These are phyloP conservation scores for Tuber indicum DNA, from an alignment of 495 filamentous ascomycete species.

Conservation along the genomic window DNA sequence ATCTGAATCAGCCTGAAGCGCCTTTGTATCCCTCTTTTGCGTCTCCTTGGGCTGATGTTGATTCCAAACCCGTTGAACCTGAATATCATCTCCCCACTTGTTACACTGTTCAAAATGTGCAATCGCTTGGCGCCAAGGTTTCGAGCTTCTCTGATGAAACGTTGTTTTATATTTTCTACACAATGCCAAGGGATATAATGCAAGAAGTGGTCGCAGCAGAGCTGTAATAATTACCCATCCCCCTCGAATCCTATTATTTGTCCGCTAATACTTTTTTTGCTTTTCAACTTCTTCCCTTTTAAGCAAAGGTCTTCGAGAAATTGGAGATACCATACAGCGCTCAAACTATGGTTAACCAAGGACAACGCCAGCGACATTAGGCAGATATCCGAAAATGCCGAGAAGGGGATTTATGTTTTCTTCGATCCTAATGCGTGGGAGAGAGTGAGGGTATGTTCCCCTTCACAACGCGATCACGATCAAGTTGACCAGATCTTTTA, in stretches of 20 bases:
- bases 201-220: constrained; percentile 66
- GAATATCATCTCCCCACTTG: constrained; percentile 64
- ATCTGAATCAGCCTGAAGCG: constrained; percentile 59
- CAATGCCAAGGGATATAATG: constrained; percentile 63
- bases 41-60: constrained; percentile 58
- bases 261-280: neutral
- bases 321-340: constrained; percentile 68
- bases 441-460: constrained; percentile 56
- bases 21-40: constrained; percentile 38
- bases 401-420: constrained; percentile 65
- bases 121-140: constrained; percentile 57
- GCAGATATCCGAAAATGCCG: constrained; percentile 53
- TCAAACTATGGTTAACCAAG: constrained; percentile 69
- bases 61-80: constrained; percentile 58
- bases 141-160: constrained; percentile 65
- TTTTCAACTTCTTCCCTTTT: constrained; percentile 15
- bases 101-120: constrained; percentile 66
- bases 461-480: constrained; percentile 11
- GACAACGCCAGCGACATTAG: constrained; percentile 52
- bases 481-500: neutral
- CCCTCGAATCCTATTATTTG: neutral
- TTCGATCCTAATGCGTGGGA: constrained; percentile 66
- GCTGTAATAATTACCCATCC: constrained; percentile 45
- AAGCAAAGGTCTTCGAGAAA: constrained; percentile 50
- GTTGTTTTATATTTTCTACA: constrained; percentile 72